Percentiles rank a stretch among this genome's conserved stretches.
Conservation (phyloP, 352 stramenopile species). For the Hyaloperonospora brassicae region DNA sequence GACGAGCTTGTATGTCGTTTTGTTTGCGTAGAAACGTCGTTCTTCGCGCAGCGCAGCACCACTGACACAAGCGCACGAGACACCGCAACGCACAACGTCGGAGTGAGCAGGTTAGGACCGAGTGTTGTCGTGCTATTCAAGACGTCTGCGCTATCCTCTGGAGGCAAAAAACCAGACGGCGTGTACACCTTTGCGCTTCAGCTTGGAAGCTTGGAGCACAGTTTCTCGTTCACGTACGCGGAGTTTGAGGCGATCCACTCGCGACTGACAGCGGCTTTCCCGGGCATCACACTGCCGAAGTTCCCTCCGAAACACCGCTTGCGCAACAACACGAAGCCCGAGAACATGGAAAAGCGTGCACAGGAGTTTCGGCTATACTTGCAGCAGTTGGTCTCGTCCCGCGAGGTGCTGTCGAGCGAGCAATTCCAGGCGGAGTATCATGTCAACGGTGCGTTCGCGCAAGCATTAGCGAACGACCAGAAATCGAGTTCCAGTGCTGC, state of each 20-base stretch:
- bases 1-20: constrained; percentile 3
- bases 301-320: constrained; percentile 72
- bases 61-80: constrained; percentile 18
- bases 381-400: constrained; percentile 45
- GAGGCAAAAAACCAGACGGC: constrained; percentile 54
- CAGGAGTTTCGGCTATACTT: constrained; percentile 74
- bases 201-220: constrained; percentile 42
- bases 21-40: constrained; percentile 14
- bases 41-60: constrained; percentile 21
- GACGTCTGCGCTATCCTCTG: constrained; percentile 44
- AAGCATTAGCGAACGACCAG: constrained; percentile 20
- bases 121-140: constrained; percentile 41
- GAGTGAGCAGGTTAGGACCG: constrained; percentile 17
- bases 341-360: constrained; percentile 82
- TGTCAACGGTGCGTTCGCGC: constrained; percentile 41
- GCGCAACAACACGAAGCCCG: constrained; percentile 72
- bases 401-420: constrained; percentile 44
- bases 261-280: constrained; percentile 31
- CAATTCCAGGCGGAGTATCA: constrained; percentile 61
- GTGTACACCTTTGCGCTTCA: constrained; percentile 62
- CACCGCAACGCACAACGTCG: constrained; percentile 15
- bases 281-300: constrained; percentile 39
- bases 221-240: constrained; percentile 55
- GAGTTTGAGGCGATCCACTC: constrained; percentile 68
- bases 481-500: constrained; percentile 4